These are phyloP conservation scores for Salix brachista DNA, from an alignment of 345 rosid species.

Conservation along the genomic window DNA sequence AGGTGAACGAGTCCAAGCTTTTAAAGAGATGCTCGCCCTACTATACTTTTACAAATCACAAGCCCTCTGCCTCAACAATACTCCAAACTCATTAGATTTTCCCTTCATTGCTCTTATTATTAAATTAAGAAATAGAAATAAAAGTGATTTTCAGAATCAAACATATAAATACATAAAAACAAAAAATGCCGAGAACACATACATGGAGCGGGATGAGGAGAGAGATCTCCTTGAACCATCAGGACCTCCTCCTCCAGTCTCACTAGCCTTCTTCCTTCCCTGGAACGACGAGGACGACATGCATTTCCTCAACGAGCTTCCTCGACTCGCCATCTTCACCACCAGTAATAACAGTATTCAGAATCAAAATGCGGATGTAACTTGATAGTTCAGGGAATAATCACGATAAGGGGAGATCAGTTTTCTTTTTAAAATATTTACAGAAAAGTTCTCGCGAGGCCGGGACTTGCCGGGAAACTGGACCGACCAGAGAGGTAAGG, in stretches of 20 bases:
- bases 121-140: background rate
- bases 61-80: background rate
- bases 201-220: constrained; percentile 61
- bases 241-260: constrained; percentile 37
- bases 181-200: constrained; percentile 4
- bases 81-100: background rate
- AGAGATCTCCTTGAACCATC: constrained; percentile 61
- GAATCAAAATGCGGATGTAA: background rate
- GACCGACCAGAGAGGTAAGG: constrained; percentile 33
- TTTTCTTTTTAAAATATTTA: background rate
- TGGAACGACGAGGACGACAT: constrained; percentile 34
- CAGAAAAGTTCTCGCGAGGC: constrained; percentile 2
- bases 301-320: constrained; percentile 66
- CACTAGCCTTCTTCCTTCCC: constrained; percentile 54
- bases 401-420: background rate
- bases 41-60: no score
- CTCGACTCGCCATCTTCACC: constrained; percentile 66
- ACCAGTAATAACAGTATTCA: background rate
- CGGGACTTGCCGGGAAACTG: constrained; percentile 34
- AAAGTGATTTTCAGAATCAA: background rate
- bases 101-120: background rate
- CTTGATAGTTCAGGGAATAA: background rate
- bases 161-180: background rate
- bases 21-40: no score
- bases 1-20: no score